Evolutionary conservation across 345 rosid species (phyloP), one percentile per base, ranked within the genome.

Genomic region (Geranium brycei): DNA sequence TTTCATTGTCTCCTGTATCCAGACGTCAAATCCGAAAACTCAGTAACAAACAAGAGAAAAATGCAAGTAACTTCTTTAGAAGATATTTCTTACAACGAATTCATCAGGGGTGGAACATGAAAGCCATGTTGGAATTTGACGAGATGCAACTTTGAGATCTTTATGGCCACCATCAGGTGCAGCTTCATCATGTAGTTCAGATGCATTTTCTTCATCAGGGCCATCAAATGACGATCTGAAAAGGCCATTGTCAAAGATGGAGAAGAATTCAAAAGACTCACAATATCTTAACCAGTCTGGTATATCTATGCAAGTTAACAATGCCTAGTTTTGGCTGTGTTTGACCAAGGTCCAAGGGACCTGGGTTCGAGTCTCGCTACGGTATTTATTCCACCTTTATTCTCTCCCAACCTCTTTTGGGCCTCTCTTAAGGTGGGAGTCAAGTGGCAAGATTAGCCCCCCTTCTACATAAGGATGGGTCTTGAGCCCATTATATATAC

Each of bases 41-140:
- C 61, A 79, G 64, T 63, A 70, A 19, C 61, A 63, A 76, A 62
- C 64, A 56, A 70, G 57, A 71, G 69, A 47, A 5, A 38, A 64
- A 71, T 31, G 63, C 51, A 60, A 67, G 68, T 63, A 65, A 60
- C 62, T 69, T 67, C 68, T 65, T 59, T 64, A 57, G 62, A 38
- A 30, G 30, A 71, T 51, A 62, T 68, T 58, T 62, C 87, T 47
- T 85, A 93, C 99, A 69, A 90, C 68, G 78, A 90, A 88, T 72
- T 93, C 99, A 77, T 93, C 99, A 4, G 97, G 99, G 53, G 81
- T 83, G 55, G 99, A 89, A 73, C 78, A 83, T 65, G 83, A 79
- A 77, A 90, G 92, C 97, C 97, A 93, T 57, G 76, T 71, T 56
- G 96, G 95, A 77, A 86, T 79, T 70, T 84, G 86, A 51, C 72